phyloP scores from a whole-genome alignment of 208 protist species.

The Trypanosoma brucei region DNA sequence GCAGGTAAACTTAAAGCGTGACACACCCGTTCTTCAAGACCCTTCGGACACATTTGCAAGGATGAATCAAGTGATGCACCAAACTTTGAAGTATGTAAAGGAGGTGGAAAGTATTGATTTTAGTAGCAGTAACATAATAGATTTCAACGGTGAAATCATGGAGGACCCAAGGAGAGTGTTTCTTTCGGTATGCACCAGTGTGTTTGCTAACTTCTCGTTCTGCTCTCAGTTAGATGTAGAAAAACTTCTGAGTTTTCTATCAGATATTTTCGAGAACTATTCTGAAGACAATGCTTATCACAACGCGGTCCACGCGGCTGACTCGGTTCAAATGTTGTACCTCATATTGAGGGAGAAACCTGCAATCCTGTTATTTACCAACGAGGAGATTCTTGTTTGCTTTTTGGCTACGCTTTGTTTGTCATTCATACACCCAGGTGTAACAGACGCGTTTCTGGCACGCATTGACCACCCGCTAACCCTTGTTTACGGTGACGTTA shows the following conservation, averaged over 20 bases:
- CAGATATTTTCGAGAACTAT: constrained; percentile 52
- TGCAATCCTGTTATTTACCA: constrained; percentile 69
- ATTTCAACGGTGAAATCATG: constrained; percentile 75
- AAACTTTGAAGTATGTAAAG: constrained; percentile 78
- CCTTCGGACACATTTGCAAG: constrained; percentile 59
- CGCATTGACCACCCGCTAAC: constrained; percentile 64
- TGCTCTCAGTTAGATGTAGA: constrained; percentile 43
- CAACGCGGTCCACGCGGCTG: constrained; percentile 74
- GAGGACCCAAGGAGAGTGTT: constrained; percentile 70
- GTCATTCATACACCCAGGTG: constrained; percentile 78
- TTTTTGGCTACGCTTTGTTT: constrained; percentile 69
- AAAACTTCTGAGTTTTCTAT: constrained; percentile 69
- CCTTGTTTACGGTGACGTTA: constrained; percentile 68
- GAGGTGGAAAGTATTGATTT: constrained; percentile 76
- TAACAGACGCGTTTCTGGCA: constrained; percentile 66
- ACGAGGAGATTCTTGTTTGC: constrained; percentile 79
- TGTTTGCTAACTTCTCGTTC: constrained; percentile 80
- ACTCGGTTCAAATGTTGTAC: constrained; percentile 81
- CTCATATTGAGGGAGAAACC: constrained; percentile 71
- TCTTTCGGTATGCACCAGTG: constrained; percentile 75
- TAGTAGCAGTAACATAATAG: constrained; percentile 50
- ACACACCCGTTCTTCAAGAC: constrained; percentile 48
- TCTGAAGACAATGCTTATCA: constrained; percentile 66
- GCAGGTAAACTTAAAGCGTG: constrained; percentile 25
- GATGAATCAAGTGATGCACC: constrained; percentile 62